phyloP scores from a whole-genome alignment of 2,329 filamentous ascomycete species.

The Botrytis fabae region DNA sequence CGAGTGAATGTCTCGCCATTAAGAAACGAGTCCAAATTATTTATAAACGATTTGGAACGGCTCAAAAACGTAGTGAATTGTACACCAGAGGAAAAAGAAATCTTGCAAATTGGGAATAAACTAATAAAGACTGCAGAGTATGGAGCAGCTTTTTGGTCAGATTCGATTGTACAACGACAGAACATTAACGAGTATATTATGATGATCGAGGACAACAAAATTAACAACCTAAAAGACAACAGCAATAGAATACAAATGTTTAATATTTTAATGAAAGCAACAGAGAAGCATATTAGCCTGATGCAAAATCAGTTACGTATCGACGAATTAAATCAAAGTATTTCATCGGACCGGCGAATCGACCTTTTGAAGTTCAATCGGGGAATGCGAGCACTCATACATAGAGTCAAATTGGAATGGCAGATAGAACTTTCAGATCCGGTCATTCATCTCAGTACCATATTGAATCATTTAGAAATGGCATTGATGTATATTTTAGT shows the following conservation, averaged over 20 bases:
- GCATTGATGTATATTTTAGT: neutral
- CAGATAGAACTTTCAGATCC: neutral
- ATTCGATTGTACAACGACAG: neutral
- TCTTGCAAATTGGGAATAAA: neutral
- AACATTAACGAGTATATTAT: neutral
- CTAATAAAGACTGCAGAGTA: neutral
- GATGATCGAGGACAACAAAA: neutral
- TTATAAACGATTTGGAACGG: neutral
- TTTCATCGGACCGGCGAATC: neutral
- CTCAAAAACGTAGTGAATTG: neutral
- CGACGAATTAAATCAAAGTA: neutral
- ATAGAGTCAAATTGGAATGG: neutral
- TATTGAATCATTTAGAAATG: neutral
- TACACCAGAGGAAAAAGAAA: neutral
- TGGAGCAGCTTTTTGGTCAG: neutral
- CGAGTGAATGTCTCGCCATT: neutral
- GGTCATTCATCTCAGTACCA: neutral
- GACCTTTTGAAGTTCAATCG: neutral
- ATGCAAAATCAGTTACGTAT: neutral
- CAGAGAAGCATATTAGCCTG: neutral
- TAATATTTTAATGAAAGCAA: neutral
- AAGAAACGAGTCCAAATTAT: neutral
- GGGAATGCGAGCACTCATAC: neutral
- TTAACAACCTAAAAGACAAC: neutral
- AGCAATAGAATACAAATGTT: neutral